Evolutionary conservation across 2,329 filamentous ascomycete genomes (phyloP), one percentile per base, ranked within the genome.

Genomic region (Paracorniculantispora psalliotae): DNA sequence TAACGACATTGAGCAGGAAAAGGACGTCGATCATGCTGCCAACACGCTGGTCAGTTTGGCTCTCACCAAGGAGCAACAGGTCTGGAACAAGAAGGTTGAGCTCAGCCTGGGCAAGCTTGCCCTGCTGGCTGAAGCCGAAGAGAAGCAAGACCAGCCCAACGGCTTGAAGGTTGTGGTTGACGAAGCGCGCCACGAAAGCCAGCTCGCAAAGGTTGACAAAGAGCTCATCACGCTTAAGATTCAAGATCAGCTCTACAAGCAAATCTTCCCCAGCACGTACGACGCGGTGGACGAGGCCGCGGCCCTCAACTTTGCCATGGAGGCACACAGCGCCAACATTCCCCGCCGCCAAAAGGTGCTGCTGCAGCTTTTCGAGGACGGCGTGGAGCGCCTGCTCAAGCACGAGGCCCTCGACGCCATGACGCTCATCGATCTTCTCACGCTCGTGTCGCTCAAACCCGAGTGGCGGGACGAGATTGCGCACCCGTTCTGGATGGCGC

Each of bases 41-140:
- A 76, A 84, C 44, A 88, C 87, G 0, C 80, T 99, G 49, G 77
- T 89, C 46, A 77, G 84, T 8, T 79, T 92, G 21, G 92, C 90
- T 0, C 76, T 87, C 21, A 80, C 81, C 52, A 84, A 85, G 57
- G 92, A 97, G 71, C 82, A 85, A 55, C 88, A 92, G 66, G 75
- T 94, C 4, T 97, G 93, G 93, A 91, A 86, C 74, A 96, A 96
- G 77, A 94, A 96, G 72, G 90, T 96, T 35, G 89, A 97, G 73
- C 78, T 97, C 26, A 96, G 91, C 61, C 80, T 99, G 41, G 89
- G 90, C 37, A 97, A 97, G 73, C 80, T 99, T 49, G 84, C 87
- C 17, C 80, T 86, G 57, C 74, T 97, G 64, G 90, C 90, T 17
- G 83, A 86, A 41, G 78, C 76, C 8, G 72, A 75, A 55, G 68